Evolutionary conservation across 1,284 basidiomycete species (phyloP).

Genomic region (Cystobasidium sp.): DNA sequence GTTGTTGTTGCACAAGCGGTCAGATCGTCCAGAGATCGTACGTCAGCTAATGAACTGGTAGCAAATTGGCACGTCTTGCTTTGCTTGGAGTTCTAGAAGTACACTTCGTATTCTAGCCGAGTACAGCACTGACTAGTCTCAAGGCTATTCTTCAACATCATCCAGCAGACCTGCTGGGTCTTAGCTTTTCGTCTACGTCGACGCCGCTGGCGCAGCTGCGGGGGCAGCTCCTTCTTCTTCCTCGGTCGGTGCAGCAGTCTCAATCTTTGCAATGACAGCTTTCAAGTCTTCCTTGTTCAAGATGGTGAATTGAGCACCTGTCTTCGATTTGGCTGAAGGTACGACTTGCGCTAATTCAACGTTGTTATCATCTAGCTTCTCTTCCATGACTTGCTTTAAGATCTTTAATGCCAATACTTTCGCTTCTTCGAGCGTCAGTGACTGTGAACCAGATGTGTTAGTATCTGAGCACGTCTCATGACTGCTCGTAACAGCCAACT

Average conservation of each 20-base stretch:
- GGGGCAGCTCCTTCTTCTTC: not conserved
- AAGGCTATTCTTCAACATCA: too few species aligned
- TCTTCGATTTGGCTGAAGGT: conserved; percentile 21
- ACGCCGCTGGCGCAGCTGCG: conserved; percentile 1
- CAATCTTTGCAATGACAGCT: conserved; percentile 64
- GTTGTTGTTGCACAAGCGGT: not conserved
- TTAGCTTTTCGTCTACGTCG: too few species aligned
- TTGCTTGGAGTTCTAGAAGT: too few species aligned
- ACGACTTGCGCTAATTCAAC: conserved; percentile 90
- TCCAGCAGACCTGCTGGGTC: too few species aligned
- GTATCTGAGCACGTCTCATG: not conserved
- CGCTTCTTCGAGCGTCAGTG: conserved; percentile 90
- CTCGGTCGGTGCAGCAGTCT: conserved; percentile 28
- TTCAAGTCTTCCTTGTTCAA: conserved; percentile 75
- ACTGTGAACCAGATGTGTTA: conserved; percentile 62
- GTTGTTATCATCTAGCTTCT: conserved; percentile 97
- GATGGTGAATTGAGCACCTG: conserved; percentile 77
- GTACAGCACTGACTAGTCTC: too few species aligned
- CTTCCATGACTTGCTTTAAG: conserved; percentile 99
- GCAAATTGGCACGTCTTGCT: too few species aligned
- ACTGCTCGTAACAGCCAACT: conserved; percentile 46
- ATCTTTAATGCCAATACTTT: conserved; percentile 84
- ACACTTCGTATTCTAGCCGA: too few species aligned
- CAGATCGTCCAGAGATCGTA: too few species aligned
- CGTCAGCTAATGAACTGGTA: too few species aligned